Base-by-base conservation (phyloP, 2,329 filamentous ascomycete genomes). In the Trichoderma koningiopsis region DNA sequence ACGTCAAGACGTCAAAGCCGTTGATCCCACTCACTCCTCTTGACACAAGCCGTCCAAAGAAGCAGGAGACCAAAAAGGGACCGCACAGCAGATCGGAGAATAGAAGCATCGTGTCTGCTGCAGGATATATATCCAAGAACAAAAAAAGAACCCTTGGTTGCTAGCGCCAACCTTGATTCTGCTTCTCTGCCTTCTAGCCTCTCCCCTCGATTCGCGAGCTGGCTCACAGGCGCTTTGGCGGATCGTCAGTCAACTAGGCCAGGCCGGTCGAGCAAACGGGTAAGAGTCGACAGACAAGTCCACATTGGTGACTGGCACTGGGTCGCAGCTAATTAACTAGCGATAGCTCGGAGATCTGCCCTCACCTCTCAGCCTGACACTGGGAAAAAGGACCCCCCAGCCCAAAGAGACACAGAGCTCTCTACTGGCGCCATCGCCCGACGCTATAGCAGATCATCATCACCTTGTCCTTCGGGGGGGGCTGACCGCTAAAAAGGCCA, bases 391-490 rank as follows among this genome's bases (percentile, higher is more conserved):
- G 53, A 57, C 60, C 43, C 61, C 61, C 49, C 61, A 64, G 52
- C 58, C 24, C 61, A 43, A 56, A 37, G 52, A 29, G 35, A 35
- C 31, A 10, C 53, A 49, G 63, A 66, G 68, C 68, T 49, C 68
- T 70, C 33, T 13, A 70, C 63, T 61, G 62, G 60, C 29, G 67
- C 64, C 27, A 71, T 62, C 59, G 65, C 59, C 56, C 68, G 68
- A 68, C 68, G 68, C 68, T 70, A 70, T 67, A 70, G 56, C 63
- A 70, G 68, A 70, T 70, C 68, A 68, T 70, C 68, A 70, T 70
- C 68, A 68, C 68, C 53, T 56, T 61, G n/a, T n/a, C 31, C 47
- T 57, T 31, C 40, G 40, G 29, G 47, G 66, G 67, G 62, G 68
- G 68, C 68, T 70, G 68, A 70, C 68, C 68, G 68, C 68, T 70